These are phyloP conservation scores for Chlamydomonas sp. DNA, from an alignment of 139 green algal genomes.

Conservation along the genomic window DNA sequence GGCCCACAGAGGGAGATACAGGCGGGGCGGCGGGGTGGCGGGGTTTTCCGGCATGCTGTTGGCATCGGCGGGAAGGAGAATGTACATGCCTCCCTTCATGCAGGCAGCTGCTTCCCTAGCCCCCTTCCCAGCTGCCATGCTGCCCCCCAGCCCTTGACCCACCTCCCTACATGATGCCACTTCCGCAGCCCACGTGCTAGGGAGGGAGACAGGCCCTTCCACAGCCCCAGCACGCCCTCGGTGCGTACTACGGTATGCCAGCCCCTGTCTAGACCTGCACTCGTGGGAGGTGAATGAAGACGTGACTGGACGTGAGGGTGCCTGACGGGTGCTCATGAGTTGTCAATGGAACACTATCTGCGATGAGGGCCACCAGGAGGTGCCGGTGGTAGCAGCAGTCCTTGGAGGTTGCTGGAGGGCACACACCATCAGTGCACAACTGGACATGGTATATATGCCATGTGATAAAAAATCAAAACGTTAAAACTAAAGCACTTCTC, in stretches of 20 bases:
- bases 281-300: neutral
- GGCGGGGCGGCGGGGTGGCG: too few relatives aligned
- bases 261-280: slow-evolving; percentile 38
- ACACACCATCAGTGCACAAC: too few relatives aligned
- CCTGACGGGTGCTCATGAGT: neutral
- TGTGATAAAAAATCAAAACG: too few relatives aligned
- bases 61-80: too few relatives aligned
- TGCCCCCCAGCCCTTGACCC: neutral
- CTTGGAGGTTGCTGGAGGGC: too few relatives aligned
- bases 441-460: too few relatives aligned
- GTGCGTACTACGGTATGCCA: slow-evolving; percentile 27
- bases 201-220: slow-evolving; percentile 63
- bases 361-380: neutral
- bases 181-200: slow-evolving; percentile 39
- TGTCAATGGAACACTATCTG: neutral
- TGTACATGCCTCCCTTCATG: too few relatives aligned
- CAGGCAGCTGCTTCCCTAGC: too few relatives aligned
- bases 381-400: too few relatives aligned
- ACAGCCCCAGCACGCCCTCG: slow-evolving; percentile 66
- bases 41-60: too few relatives aligned
- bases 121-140: neutral
- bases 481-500: too few relatives aligned
- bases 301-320: neutral
- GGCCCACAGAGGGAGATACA: too few relatives aligned
- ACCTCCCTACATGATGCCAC: slow-evolving; percentile 72